Evolutionary conservation across 139 green algal species (phyloP).

Genomic region (Volvox reticuliferus): DNA sequence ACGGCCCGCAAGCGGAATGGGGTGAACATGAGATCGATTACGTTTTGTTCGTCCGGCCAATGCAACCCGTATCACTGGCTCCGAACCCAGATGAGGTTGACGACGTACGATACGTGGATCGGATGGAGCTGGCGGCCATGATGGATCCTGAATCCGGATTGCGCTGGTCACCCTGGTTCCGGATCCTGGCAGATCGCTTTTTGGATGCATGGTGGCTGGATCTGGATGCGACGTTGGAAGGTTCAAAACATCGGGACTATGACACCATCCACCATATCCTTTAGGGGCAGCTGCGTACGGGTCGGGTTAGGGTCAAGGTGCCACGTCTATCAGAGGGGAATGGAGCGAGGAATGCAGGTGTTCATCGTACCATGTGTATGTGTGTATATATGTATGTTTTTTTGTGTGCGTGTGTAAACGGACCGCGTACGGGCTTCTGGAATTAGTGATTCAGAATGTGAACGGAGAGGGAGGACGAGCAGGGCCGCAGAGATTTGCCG

Average conservation of each 20-base stretch:
- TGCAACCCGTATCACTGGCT: slow-evolving; percentile 59
- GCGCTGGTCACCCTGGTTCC: slow-evolving; percentile 95
- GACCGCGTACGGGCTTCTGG: too few relatives aligned
- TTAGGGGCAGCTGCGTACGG: not conserved
- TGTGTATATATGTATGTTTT: too few relatives aligned
- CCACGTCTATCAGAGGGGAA: too few relatives aligned
- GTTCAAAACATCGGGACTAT: slow-evolving; percentile 63
- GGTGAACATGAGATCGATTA: slow-evolving; percentile 98
- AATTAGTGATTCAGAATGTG: too few relatives aligned
- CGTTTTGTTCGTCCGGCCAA: slow-evolving; percentile 80
- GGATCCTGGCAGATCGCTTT: slow-evolving; percentile 90
- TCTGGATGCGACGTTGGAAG: slow-evolving; percentile 72
- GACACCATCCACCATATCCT: slow-evolving; percentile 69
- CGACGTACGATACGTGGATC: slow-evolving; percentile 70
- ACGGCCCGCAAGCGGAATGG: slow-evolving; percentile 72
- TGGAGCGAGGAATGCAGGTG: too few relatives aligned
- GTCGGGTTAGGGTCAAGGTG: too few relatives aligned
- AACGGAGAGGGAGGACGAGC: too few relatives aligned
- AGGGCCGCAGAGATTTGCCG: too few relatives aligned
- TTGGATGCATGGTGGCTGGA: slow-evolving; percentile 91
- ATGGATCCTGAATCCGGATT: slow-evolving; percentile 79
- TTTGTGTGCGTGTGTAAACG: too few relatives aligned
- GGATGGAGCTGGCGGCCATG: slow-evolving; percentile 78
- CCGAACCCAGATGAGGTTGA: slow-evolving; percentile 76
- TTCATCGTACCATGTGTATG: too few relatives aligned